Evolutionary conservation across 257 asterid species (phyloP).

Genomic region (Eucommia ulmoides): DNA sequence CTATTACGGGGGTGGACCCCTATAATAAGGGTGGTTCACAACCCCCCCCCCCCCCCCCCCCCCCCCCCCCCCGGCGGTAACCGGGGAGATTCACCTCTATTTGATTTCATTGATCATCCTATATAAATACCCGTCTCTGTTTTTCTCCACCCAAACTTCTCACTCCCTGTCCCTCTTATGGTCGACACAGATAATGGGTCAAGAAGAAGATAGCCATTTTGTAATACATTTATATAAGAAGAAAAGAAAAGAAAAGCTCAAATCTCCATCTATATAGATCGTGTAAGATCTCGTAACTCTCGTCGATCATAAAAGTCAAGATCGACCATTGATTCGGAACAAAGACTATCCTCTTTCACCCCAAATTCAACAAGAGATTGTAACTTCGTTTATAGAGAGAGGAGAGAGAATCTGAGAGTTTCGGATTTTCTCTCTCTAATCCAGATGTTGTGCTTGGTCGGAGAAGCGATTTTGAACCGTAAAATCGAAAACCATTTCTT

Average conservation of each 20-base stretch:
- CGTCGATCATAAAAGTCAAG: conserved; percentile 17
- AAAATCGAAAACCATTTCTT: background rate
- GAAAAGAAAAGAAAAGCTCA: conserved; percentile 15
- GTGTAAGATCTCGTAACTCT: conserved; percentile 26
- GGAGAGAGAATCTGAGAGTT: background rate
- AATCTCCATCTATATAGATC: conserved; percentile 19
- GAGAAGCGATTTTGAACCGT: background rate
- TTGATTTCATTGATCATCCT: too few relatives aligned
- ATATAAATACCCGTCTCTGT: too few relatives aligned
- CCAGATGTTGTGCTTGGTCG: background rate
- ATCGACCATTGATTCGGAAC: conserved; percentile 12
- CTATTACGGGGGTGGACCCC: too few relatives aligned
- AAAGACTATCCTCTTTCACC: conserved; percentile 18
- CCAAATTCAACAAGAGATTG: conserved; percentile 4
- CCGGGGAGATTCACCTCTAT: too few relatives aligned
- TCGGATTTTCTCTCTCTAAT: background rate
- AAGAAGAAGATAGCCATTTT: too few relatives aligned
- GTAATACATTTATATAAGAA: too few relatives aligned
- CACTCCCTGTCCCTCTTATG: too few relatives aligned
- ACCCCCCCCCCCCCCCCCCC: too few relatives aligned
- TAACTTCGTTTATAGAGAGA: background rate
- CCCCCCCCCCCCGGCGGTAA: too few relatives aligned
- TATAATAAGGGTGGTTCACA: too few relatives aligned
- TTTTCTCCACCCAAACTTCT: too few relatives aligned
- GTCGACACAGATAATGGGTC: too few relatives aligned